Evolutionary conservation across 345 rosid species (phyloP), one percentile per base, ranked within the genome.

Genomic region (Mercurialis annua): DNA sequence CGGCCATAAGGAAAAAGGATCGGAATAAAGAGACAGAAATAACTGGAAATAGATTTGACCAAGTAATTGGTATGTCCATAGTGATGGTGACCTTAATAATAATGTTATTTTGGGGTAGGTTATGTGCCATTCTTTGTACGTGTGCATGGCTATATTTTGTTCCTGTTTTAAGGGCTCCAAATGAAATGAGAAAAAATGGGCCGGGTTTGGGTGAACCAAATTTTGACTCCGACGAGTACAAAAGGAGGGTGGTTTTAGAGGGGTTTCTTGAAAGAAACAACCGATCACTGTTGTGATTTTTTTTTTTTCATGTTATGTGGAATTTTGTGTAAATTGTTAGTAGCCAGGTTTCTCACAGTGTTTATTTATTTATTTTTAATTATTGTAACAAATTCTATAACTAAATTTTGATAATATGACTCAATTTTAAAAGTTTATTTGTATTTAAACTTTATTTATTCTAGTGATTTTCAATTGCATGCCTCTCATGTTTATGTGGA

Each of bases 181-280:
- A 31, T 18, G 52, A 23, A 3, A 62, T 57, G 7, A 31, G 8
- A 26, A 56, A 42, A 17, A 58, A 36, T 6, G 58, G 54, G 17
- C 50, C 43, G 14, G 54, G 50, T 57, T 46, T 66, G 26, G 58
- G 0, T 24, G 81, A 40, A 14, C 48, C 44, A 60, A 78, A 78
- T 71, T 71, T 86, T 64, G 65, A 67, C 34, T 81, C 86, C n/a
- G 76, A 76, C 65, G 87, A 81, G 59, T 71, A 78, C 26, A 84
- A 84, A 71, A 85, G 75, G 79, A 87, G 68, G 70, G 92, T 90
- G 78, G 83, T 88, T 58, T 54, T 88, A 76, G 89, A 85, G 23
- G 98, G 97, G 21, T 69, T 92, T 72, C 90, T 89, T 14, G 81
- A 84, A 29, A 85, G 96, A 62, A 77, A 71, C 52, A 85, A 71